Conservation (phyloP, 2,329 filamentous ascomycete genomes). For the Penicillium freii region DNA sequence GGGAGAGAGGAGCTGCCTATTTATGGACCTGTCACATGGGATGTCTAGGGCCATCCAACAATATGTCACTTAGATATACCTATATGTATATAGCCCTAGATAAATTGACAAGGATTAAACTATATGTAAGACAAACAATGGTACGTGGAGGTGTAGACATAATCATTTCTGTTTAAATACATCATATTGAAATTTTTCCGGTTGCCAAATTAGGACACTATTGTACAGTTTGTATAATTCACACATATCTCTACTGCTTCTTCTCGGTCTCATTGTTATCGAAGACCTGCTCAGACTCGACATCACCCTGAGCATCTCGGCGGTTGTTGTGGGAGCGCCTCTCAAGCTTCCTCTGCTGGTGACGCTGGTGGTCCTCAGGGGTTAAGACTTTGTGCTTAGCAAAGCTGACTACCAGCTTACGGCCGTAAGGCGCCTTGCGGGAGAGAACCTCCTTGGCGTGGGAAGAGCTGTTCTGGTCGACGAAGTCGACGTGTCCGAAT, state of each 20-base stretch:
- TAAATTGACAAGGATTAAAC: not conserved
- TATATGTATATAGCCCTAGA: too few species aligned
- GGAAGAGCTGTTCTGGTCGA: slow-evolving; percentile 63
- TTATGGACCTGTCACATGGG: too few species aligned
- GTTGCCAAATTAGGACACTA: not conserved
- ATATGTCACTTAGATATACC: too few species aligned
- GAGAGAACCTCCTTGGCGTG: slow-evolving; percentile 58
- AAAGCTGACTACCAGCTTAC: slow-evolving; percentile 65
- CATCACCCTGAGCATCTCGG: not conserved
- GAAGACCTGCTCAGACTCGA: not conserved
- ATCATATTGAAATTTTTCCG: not conserved
- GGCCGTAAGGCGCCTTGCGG: slow-evolving; percentile 62
- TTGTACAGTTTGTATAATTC: not conserved
- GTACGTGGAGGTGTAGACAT: not conserved
- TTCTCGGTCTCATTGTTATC: not conserved
- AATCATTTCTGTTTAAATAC: not conserved
- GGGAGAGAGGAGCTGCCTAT: too few species aligned
- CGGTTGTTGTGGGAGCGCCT: not conserved
- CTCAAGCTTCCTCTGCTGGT: not conserved
- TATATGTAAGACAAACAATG: not conserved
- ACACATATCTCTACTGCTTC: not conserved
- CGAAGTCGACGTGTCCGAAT: slow-evolving; percentile 81
- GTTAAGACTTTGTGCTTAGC: slow-evolving; percentile 32
- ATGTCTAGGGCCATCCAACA: too few species aligned
- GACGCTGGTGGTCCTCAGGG: not conserved